phyloP scores from a whole-genome alignment of 768 basidiomycete genomes.

The Ramaria sp. region DNA sequence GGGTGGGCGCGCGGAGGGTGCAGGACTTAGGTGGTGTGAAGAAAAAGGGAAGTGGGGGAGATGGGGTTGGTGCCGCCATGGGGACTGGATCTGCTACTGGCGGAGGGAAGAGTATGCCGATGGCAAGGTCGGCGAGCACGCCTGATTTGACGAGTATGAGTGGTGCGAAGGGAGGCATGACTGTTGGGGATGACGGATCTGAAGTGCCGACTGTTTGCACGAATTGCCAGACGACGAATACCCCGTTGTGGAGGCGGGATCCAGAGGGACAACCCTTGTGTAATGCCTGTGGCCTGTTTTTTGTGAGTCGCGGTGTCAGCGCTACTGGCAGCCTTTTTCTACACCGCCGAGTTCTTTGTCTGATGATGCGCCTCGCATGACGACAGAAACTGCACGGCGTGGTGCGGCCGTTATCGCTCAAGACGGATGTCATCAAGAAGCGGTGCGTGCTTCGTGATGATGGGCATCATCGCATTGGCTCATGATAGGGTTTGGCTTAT shows the following conservation, averaged over 20 bases:
- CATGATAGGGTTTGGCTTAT: neutral
- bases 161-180: slow-evolving; percentile 16
- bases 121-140: slow-evolving; percentile 54
- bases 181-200: slow-evolving; percentile 17
- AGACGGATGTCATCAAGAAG: slow-evolving; percentile 98
- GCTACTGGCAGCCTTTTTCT: neutral
- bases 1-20: neutral
- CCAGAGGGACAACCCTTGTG: slow-evolving; percentile 89
- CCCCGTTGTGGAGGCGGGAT: slow-evolving; percentile 86
- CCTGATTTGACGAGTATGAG: slow-evolving; percentile 39
- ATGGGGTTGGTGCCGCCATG: slow-evolving; percentile 16
- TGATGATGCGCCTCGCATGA: neutral
- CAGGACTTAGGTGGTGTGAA: neutral
- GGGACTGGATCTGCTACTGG: slow-evolving; percentile 40
- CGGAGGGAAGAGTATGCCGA: slow-evolving; percentile 20
- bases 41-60: slow-evolving; percentile 4
- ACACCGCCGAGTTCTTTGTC: neutral
- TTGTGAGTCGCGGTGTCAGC: slow-evolving; percentile 40
- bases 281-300: slow-evolving; percentile 90
- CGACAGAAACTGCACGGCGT: slow-evolving; percentile 90
- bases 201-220: slow-evolving; percentile 75
- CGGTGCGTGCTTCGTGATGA: slow-evolving; percentile 34
- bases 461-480: slow-evolving; percentile 4
- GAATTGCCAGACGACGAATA: slow-evolving; percentile 93
- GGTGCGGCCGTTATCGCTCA: slow-evolving; percentile 85